These are phyloP conservation scores for Sophora flavescens DNA, from an alignment of 306 rosid species.

Conservation along the genomic window DNA sequence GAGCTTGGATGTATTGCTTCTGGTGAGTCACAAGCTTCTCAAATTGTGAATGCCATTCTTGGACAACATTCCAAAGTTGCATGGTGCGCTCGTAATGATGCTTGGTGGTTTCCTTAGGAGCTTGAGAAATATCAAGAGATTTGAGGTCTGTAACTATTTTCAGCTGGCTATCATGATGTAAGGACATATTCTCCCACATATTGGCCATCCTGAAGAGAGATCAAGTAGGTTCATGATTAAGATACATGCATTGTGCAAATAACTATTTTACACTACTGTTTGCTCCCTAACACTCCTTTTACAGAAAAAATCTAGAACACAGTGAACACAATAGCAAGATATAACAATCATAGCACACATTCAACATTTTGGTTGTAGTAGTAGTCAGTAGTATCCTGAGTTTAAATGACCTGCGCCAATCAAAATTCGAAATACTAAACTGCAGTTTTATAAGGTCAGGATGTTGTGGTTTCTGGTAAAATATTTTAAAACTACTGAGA, in stretches of 20 bases:
- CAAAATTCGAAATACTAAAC: constrained; percentile 23
- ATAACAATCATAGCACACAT: not conserved
- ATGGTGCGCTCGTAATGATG: constrained; percentile 72
- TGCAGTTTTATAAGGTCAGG: not conserved
- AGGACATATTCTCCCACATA: constrained; percentile 82
- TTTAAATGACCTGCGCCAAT: not conserved
- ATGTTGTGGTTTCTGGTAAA: not conserved
- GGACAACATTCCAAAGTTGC: constrained; percentile 68
- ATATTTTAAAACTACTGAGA: not conserved
- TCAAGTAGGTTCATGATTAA: constrained; percentile 34
- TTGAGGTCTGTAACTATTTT: constrained; percentile 64
- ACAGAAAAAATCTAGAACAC: not conserved
- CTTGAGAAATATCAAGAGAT: constrained; percentile 63
- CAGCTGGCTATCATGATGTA: constrained; percentile 67
- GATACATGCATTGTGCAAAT: constrained; percentile 11
- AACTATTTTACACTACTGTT: not conserved
- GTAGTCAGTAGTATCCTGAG: not conserved
- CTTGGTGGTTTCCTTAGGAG: constrained; percentile 75
- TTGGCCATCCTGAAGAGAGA: constrained; percentile 69
- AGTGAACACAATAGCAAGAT: not conserved
- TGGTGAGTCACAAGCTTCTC: constrained; percentile 80
- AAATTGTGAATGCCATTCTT: constrained; percentile 71
- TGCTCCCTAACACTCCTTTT: not conserved
- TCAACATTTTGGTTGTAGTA: constrained; percentile 3
- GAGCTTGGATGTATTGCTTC: constrained; percentile 79